Base-by-base conservation (phyloP, 768 basidiomycete species). In the Auricularia sp. region DNA sequence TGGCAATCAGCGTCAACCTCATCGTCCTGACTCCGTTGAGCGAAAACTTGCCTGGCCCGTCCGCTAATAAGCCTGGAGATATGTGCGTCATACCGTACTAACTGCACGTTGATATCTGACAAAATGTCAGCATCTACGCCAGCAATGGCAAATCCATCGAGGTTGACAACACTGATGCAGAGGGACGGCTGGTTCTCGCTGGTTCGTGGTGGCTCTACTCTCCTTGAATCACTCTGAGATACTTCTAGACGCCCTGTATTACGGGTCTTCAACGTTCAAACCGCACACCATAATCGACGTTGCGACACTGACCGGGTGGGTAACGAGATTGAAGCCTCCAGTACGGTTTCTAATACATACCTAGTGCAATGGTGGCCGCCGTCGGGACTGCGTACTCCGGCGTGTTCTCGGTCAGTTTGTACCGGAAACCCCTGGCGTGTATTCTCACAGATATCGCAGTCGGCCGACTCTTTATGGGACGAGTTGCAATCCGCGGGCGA, bases 121-220 rank as follows among this genome's bases (percentile, higher is more conserved):
- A 60, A 12, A 36, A 16, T 36, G 59, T 2, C 67, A 91, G 89
- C 53, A 69, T 93, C 68, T 89, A 89, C 67, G 88, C 90, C 4
- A 92, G 92, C 88, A 92, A 92, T 68, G 90, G 92, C 47, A 93
- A 92, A 74, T 85, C 87, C 0, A 81, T 93, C 18, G 90, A 93
- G 71, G 82, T 93, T 35, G 90, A 93, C 74, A 92, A 92, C 72
- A 93, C 91, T 0, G 92, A 91, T 71, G 90, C 90, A 5, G 90
- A 91, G 70, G 90, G 89, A 11, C 84, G 90, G 12, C 76, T 93
- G 53, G 77, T 92, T 36, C 83, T 93, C 60, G 82, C 91, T 60
- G 87, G 86, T 87, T 64, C 54, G 79, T 69, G 11, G 34, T 29
- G 34, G n/a, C 36, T 62, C 42, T 36, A 35, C n/a, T 21, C 16